Base-by-base conservation (phyloP, 305 asterid genomes). In the Coffea humblotiana region DNA sequence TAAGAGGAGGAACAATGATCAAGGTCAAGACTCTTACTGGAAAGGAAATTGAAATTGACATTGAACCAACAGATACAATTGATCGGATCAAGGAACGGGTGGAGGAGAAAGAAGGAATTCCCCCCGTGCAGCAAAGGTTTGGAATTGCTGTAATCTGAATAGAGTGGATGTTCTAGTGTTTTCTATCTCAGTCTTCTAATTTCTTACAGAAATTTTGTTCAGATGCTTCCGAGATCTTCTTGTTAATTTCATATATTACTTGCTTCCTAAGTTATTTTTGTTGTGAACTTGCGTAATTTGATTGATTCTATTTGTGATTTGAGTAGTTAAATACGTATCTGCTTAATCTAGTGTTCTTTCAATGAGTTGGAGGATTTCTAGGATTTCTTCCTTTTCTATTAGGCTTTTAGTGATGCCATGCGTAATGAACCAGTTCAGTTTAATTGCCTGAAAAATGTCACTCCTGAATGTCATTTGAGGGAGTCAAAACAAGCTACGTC, bases 1-100 rank as follows among this genome's bases (percentile, higher is more conserved):
- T 93, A 48, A 90, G 96, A 78, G 98, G 97, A 77, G 97, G 97
- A 81, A 93, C 97, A n/a, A 93, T 92, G 98, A 93, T 93, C 87
- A 93, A 93, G 88, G 98, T 93, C 56, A 92, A 93, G 80, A 93
- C 97, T 83, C 97, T 93, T 79, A 88, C 96, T 35, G 97, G 98
- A 25, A 92, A 93, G 83, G 97, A 93, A 83, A 93, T 90, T 18
- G 97, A 93, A 83, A 93, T 90, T 18, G 98, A 93, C 75, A 92
- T 93, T 15, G 96, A 93, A 88, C 98, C 93, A 37, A 90, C 87
- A 14, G 98, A 92, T 72, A 93, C 98, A 74, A 92, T 93, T 49
- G 96, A 92, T 80, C 85, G 96, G 76, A 90, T 93, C 32, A 93
- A 93, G 90, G 98, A 92, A 80, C 89, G 96, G 70, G 94, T 92